Percentiles rank a stretch among this genome's conserved stretches.
Conservation (phyloP, 352 stramenopile genomes). For the Globisporangium sylvaticum region DNA sequence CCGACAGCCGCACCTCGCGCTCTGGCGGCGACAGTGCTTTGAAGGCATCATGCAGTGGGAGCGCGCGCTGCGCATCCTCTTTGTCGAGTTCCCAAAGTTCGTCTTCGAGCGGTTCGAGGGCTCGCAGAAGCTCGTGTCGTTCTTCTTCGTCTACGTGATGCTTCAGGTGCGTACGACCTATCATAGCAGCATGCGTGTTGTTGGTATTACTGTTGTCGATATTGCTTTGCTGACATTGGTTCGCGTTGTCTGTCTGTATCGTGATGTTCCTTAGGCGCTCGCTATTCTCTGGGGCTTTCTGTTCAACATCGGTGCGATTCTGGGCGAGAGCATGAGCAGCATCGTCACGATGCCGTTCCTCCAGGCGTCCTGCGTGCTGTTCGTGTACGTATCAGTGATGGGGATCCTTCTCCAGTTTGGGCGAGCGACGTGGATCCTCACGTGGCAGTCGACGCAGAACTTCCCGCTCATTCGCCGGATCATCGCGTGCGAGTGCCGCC, state of each 20-base stretch:
- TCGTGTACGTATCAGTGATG: conserved; percentile 84
- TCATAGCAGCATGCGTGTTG: neutral
- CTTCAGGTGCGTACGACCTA: conserved; percentile 26
- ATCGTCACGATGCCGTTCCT: conserved; percentile 78
- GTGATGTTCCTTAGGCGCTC: conserved; percentile 35
- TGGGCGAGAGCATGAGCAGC: conserved; percentile 84
- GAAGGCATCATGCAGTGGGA: conserved; percentile 71
- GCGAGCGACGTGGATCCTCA: conserved; percentile 85
- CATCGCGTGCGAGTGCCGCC: conserved; percentile 69
- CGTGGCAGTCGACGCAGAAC: conserved; percentile 84
- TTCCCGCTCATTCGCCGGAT: conserved; percentile 86
- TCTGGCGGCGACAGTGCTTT: conserved; percentile 57
- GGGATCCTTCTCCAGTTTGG: conserved; percentile 81
- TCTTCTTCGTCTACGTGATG: conserved; percentile 87
- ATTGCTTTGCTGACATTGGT: conserved; percentile 8
- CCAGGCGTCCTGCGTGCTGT: conserved; percentile 70
- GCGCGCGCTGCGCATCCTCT: conserved; percentile 44
- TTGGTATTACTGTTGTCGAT: neutral
- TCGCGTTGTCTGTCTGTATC: conserved; percentile 4
- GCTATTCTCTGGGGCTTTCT: conserved; percentile 86
- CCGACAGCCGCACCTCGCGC: conserved; percentile 18
- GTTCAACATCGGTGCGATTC: conserved; percentile 79
- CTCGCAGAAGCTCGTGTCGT: conserved; percentile 55
- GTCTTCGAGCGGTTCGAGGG: conserved; percentile 48
- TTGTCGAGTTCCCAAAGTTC: conserved; percentile 50